Evolutionary conservation across 495 filamentous ascomycete species (phyloP), one percentile per base, ranked within the genome.

Genomic region (Cenococcum geophilum): DNA sequence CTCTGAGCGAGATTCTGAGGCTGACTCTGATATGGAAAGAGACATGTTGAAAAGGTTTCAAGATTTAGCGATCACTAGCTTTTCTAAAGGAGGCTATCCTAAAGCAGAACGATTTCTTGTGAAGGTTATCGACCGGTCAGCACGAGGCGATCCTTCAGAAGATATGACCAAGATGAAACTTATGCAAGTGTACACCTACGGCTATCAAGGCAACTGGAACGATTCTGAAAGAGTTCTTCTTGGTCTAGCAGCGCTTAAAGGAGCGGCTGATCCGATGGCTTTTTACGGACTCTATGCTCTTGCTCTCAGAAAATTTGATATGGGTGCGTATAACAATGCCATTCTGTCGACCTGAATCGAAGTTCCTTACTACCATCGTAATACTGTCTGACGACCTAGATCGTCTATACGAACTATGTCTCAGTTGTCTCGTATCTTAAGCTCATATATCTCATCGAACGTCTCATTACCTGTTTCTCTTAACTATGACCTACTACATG

Each of bases 11-110:
- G 49, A 52, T 16, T 52, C 49, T 16, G 23, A 52, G 5, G 5
- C 49, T 9, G 49, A 27, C 20, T 52, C 49, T 20, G 49, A 52
- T 52, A 52, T 52, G 18, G 49, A 52, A 16, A 52, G 22, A 25
- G 49, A 52, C 23, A 16, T 52, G 14, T 16, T 52, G 18, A 52
- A 52, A 16, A 27, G 25, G 9, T 52, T 52, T 32, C 14, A 52
- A 16, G 20, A 27, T 20, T 32, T 52, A 23, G 49, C 49, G 10
- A 52, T 27, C 21, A 8, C 49, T 16, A 52, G 23, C 25, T 22
- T 52, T 16, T 16, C 49, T 1, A 11, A 23, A 14, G 20, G 23
- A 52, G 49, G 25, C 20, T 52, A 52, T 52, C 49, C 49, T 18
- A 52, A 52, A 25, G 49, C 49, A 14, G 45, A 49, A 18, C 18